Evolutionary conservation across 2,329 filamentous ascomycete genomes (phyloP), one percentile per base, ranked within the genome.

Genomic region (Fusarium decemcellulare): DNA sequence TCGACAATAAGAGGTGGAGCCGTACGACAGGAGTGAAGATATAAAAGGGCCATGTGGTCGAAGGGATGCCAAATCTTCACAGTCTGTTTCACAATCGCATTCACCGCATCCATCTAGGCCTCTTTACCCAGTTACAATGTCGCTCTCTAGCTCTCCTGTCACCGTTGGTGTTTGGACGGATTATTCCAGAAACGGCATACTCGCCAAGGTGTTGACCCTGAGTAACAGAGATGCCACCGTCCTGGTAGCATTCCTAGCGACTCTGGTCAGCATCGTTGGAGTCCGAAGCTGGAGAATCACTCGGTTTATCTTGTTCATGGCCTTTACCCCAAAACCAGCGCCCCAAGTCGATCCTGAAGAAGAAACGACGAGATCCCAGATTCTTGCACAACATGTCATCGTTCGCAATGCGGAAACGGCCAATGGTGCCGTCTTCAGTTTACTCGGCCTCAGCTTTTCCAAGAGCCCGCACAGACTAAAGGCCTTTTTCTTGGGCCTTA

Each of bases 231-330:
- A 56, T 36, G 53, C 53, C 27, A 40, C 29, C 29, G 42, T 32
- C 6, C 37, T 56, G 5, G 11, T 56, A 14, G 53, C 40, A 2
- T 56, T 56, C 8, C 39, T 56, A 2, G 53, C 53, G 12, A 56
- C 53, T 12, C 42, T 56, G 8, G 53, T 46, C 16, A 36, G 39
- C 9, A 27, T 56, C 15, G 30, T 23, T 4, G 53, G 53, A 34
- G 53, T 56, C 16, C 53, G 39, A 6, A 56, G 53, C 16, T 56
- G 40, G 53, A 23, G 53, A 7, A 46, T 56, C 40, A 56, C 29
- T 15, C 53, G 40, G 7, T 56, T 55, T 7, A 34, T 32, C 27
- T 40, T 53, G 23, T 53, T 40, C 36, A 53, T 53, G 23, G 36
- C 34, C 50, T 52, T 29, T 9, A n/a, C 29, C 14, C 15, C 30